Percentiles rank a stretch among this genome's conserved stretches.
Evolutionary conservation across 352 stramenopile species (phyloP).

Genomic region (Phytophthora megakarya): DNA sequence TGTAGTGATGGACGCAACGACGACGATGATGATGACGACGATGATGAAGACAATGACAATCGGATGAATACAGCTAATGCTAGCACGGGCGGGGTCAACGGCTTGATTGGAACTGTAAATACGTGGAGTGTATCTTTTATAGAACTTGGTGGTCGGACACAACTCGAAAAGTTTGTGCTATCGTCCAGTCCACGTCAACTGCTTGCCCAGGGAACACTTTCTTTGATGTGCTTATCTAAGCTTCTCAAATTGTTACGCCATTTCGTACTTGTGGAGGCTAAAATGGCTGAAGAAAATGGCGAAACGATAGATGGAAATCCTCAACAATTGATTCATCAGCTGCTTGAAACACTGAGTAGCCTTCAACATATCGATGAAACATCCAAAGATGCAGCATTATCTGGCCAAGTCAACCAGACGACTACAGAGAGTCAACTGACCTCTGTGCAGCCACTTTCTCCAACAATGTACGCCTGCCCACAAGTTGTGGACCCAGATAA

Average conservation of each 20-base stretch:
- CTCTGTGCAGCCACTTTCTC: slow-evolving; percentile 22
- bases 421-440: slow-evolving; percentile 10
- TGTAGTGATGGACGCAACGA: slow-evolving; percentile 36
- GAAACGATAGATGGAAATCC: slow-evolving; percentile 24
- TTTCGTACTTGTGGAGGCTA: slow-evolving; percentile 63
- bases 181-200: slow-evolving; percentile 39
- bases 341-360: slow-evolving; percentile 47
- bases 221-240: slow-evolving; percentile 70
- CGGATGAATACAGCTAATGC: slow-evolving; percentile 2
- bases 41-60: slow-evolving; percentile 21
- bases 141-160: slow-evolving; percentile 57
- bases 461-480: slow-evolving; percentile 44
- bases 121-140: slow-evolving; percentile 71
- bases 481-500: slow-evolving; percentile 57
- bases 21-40: slow-evolving; percentile 29
- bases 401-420: not conserved
- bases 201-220: slow-evolving; percentile 48
- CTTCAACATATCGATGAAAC: slow-evolving; percentile 36
- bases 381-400: slow-evolving; percentile 5
- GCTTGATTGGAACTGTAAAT: slow-evolving; percentile 48
- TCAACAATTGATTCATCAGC: slow-evolving; percentile 44
- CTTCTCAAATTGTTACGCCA: slow-evolving; percentile 74
- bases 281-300: slow-evolving; percentile 39
- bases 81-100: slow-evolving; percentile 21
- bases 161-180: slow-evolving; percentile 65